Evolutionary conservation across 768 basidiomycete species (phyloP), one percentile per base, ranked within the genome.

Genomic region (Russula foetens): DNA sequence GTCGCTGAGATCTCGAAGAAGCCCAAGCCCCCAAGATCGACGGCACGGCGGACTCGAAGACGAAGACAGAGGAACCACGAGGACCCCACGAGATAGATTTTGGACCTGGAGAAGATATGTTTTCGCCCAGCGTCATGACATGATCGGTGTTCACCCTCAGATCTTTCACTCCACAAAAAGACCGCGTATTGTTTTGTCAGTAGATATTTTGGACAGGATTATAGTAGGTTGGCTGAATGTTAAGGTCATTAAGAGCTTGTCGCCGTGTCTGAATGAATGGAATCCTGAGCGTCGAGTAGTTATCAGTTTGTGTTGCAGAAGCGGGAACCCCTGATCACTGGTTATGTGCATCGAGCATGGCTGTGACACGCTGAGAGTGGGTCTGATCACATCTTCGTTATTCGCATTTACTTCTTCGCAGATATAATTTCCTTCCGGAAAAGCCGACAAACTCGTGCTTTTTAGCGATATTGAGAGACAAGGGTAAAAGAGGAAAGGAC

Each of bases 1-100:
- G 81, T 77, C 50, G 85, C 78, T 60, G 93, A 98, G 72, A 88
- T 97, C 65, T 71, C 76, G 74, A 94, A 95, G 88, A 91, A 88
- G 81, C 79, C 58, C 92, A 89, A 80, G 83, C 87, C 8, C 76
- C 79, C 61, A 84, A 87, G 69, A 76, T 77, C 31, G 81, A 81
- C 52, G 85, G 84, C 52, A 81, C 86, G 46, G 83, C n/a, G 86
- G 75, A 86, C 86, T 67, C 12, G 65, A 71, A 46, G 35, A 65
- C 68, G 23, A 75, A 76, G 69, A 68, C 72, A 3, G 69, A 76
- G 58, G 82, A 61, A 29, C 24, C 39, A 19, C 41, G 51, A 29
- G 60, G 76, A 19, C 85, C 86, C 35, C 75, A 81, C 43, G 85
- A 90, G 78, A 92, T 92, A 90, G 90, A 46, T n/a, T 12, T 38